Percentiles rank a stretch among this genome's conserved stretches.
These are phyloP conservation scores for Spencermartinsiella ligniputridi DNA, from an alignment of 1,139 yeast genomes.

Conservation along the genomic window DNA sequence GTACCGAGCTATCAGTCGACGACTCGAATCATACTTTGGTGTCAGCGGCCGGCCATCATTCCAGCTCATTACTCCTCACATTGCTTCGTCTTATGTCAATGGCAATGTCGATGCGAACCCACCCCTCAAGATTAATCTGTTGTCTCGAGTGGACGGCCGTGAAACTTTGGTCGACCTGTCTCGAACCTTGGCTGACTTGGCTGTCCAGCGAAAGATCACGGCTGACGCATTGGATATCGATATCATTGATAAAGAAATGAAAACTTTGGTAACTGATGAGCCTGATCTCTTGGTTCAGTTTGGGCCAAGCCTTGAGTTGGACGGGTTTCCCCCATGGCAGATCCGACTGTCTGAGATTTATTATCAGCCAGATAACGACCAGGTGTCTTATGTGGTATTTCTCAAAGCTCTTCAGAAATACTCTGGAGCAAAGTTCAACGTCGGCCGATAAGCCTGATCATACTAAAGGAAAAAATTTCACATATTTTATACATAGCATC, in stretches of 20 bases:
- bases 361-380: slow-evolving; percentile 86
- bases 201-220: slow-evolving; percentile 57
- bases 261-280: slow-evolving; percentile 76
- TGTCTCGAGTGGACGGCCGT: slow-evolving; percentile 81
- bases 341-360: slow-evolving; percentile 83
- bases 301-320: slow-evolving; percentile 81
- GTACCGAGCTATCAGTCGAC: slow-evolving; percentile 54
- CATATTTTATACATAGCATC: neutral
- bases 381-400: slow-evolving; percentile 80
- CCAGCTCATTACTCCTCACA: slow-evolving; percentile 19
- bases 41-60: slow-evolving; percentile 60
- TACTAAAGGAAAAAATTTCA: neutral
- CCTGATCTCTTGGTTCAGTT: slow-evolving; percentile 85
- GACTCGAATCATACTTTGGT: slow-evolving; percentile 72
- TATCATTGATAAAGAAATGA: slow-evolving; percentile 68
- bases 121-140: slow-evolving; percentile 57
- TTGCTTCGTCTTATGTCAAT: slow-evolving; percentile 17
- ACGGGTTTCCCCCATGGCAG: slow-evolving; percentile 99
- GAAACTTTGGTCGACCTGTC: slow-evolving; percentile 86
- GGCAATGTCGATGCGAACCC: slow-evolving; percentile 54
- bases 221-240: slow-evolving; percentile 67
- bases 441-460: slow-evolving; percentile 70
- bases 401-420: slow-evolving; percentile 77
- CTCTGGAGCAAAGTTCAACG: slow-evolving; percentile 76
- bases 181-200: slow-evolving; percentile 74